These are phyloP conservation scores for Lasiosphaeriaceae sp. DNA, from an alignment of 495 filamentous ascomycete genomes.

Conservation along the genomic window DNA sequence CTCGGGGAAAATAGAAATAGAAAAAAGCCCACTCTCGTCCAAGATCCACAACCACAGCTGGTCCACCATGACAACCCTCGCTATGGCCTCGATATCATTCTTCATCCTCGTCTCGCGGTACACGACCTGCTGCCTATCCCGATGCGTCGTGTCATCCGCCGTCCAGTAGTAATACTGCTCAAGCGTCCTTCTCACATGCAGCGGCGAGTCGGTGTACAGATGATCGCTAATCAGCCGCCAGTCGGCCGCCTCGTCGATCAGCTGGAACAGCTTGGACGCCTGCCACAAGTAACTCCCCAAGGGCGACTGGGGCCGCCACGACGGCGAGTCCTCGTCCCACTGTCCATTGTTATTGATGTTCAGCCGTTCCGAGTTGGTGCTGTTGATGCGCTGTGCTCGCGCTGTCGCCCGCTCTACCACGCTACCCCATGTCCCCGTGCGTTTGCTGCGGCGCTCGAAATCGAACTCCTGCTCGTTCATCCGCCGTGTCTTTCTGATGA, in stretches of 20 bases:
- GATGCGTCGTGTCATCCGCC: constrained; percentile 14
- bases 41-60: constrained; percentile 73
- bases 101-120: constrained; percentile 18
- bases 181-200: constrained; percentile 15
- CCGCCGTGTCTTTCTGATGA: constrained; percentile 18
- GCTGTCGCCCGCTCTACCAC: constrained; percentile 20
- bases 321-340: constrained; percentile 11
- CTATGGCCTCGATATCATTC: constrained; percentile 33
- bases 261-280: constrained; percentile 22
- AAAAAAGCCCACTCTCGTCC: constrained; percentile 34
- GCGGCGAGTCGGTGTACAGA: constrained; percentile 17
- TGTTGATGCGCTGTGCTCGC: constrained; percentile 14
- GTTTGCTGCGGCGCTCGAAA: constrained; percentile 20
- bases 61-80: constrained; percentile 71
- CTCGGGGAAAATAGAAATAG: neutral
- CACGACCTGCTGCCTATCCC: constrained; percentile 21
- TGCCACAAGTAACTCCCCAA: constrained; percentile 23
- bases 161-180: constrained; percentile 25
- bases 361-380: constrained; percentile 6
- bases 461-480: constrained; percentile 14
- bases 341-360: neutral
- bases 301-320: constrained; percentile 20
- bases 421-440: constrained; percentile 21
- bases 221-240: constrained; percentile 23
- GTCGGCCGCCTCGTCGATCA: constrained; percentile 27